Base-by-base conservation (phyloP, 495 filamentous ascomycete genomes). In the Penicillium verhagenii region DNA sequence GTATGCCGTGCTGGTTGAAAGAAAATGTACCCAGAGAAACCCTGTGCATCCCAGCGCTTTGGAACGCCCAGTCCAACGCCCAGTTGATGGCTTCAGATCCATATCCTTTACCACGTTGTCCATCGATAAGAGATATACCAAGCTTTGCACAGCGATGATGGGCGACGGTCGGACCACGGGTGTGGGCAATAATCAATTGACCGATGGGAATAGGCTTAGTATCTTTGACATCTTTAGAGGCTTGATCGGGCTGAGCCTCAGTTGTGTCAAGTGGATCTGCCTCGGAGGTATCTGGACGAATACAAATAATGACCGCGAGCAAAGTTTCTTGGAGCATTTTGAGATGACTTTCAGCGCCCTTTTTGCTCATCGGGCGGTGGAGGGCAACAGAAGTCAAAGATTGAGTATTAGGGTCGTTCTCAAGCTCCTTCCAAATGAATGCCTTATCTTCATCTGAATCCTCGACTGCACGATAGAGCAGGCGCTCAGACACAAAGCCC, bases 11-110 rank as follows among this genome's bases (percentile, higher is more conserved):
- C 42, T 60, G 49, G 53, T 83, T 82, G 2, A 65, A 77, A 68
- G 9, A 33, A 33, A 33, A 33, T 13, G 14, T 9, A 33, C 29
- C 9, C 14, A 33, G 11, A 14, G 9, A 33, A 10, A 33, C 9
- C 11, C 11, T 33, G 4, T 33, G 29, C 2, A 33, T 9, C 9
- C 29, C 6, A 14, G 29, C 29, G 3, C 11, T 4, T 14, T 33
- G 9, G 11, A 33, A 33, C 1, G 29, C 29, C 29, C 74, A 82
- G 28, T 77, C 69, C 48, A 82, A 38, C 9, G 50, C 66, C 80
- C 80, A 83, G 43, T 67, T 64, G 18, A 81, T 77, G 0, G 78
- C 79, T 60, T 84, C 81, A 13, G 57, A 59, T 1, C 79, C 81
- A 46, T 82, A 84, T n/a, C 80, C 81, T 38, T 73, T 58, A 0